Base-by-base conservation (phyloP, 441 rosid genomes). In the Mallotus repandus region DNA sequence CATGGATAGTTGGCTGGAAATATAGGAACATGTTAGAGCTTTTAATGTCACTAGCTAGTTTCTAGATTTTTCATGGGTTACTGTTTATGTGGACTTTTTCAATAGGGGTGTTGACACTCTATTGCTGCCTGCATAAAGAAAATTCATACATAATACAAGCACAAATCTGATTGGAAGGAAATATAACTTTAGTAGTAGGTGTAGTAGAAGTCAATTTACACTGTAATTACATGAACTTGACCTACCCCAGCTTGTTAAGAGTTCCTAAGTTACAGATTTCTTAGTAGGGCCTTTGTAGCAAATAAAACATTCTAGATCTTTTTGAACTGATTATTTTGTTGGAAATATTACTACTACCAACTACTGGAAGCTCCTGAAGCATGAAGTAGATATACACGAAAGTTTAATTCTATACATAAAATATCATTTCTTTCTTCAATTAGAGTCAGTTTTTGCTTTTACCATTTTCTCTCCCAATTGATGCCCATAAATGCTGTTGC, bases 21-120 rank as follows among this genome's bases (percentile, higher is more conserved):
- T 8, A 50, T 32, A 25, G 58, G 55, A 67, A 67, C 69, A 35
- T 16, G 43, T 19, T 12, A 68, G 72, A 68, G 54, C 32, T 69
- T 49, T 38, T 10, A 25, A 2, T 56, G 13, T 69, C 13, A 50
- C 62, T 14, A 19, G 11, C 52, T 41, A 45, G 14, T 53, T 68
- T 14, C 32, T 68, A 35, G 32, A 41, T 53, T 68, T 54, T 25
- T 57, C 22, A 22, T 22, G 52, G 52, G 29, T 18, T 38, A 19
- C 32, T 22, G 4, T 45, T 56, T 8, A 21, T 45, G 21, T 58
- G 15, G 32, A 22, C 9, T 59, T 68, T 19, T 4, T 45, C 29
- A 10, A 1, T 18, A 21, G 43, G 64, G 14, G 4, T 46, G 18
- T 59, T 48, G 32, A 4, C 15, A 48, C 55, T 29, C 22, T 70